A percentile compares a stretch with the other conserved stretches of the same genome.
Evolutionary conservation across 2,329 filamentous ascomycete genomes (phyloP).

Genomic region (Pseudofabraea citricarpa): DNA sequence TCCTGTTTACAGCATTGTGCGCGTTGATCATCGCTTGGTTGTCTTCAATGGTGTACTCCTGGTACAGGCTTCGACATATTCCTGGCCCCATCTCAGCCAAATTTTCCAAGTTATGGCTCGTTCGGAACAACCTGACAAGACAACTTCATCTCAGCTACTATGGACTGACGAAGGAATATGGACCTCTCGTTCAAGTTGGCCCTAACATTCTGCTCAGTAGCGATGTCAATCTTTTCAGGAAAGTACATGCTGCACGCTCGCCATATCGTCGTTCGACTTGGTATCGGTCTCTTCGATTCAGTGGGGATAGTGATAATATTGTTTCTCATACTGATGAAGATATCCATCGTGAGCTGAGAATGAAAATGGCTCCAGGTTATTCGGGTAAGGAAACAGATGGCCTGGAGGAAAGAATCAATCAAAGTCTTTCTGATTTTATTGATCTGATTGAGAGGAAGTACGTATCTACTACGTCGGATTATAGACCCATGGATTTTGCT

Average conservation of each 20-base stretch:
- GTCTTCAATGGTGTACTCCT: neutral
- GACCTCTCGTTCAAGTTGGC: slow-evolving; percentile 34
- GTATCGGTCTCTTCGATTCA: slow-evolving; percentile 44
- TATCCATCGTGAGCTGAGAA: slow-evolving; percentile 34
- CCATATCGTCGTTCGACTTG: slow-evolving; percentile 34
- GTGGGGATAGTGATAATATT: slow-evolving; percentile 46
- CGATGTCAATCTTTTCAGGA: slow-evolving; percentile 34
- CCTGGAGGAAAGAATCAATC: slow-evolving; percentile 44
- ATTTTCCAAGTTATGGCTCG: slow-evolving; percentile 37
- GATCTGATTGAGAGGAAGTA: slow-evolving; percentile 45
- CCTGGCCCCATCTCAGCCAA: slow-evolving; percentile 22
- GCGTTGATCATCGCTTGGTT: no score
- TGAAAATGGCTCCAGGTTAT: slow-evolving; percentile 46
- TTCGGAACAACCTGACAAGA: slow-evolving; percentile 27
- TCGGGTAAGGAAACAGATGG: slow-evolving; percentile 44
- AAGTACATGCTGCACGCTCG: slow-evolving; percentile 32
- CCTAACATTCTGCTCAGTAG: slow-evolving; percentile 34
- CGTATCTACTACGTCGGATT: slow-evolving; percentile 30
- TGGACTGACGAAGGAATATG: slow-evolving; percentile 31
- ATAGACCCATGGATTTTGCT: slow-evolving; percentile 41
- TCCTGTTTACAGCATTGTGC: no score
- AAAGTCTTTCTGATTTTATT: slow-evolving; percentile 39
- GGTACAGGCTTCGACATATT: neutral
- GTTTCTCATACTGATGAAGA: slow-evolving; percentile 41
- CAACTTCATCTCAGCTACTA: slow-evolving; percentile 31